Base-by-base conservation (phyloP, 2,329 filamentous ascomycete species). In the Teratosphaeriaceae sp. region DNA sequence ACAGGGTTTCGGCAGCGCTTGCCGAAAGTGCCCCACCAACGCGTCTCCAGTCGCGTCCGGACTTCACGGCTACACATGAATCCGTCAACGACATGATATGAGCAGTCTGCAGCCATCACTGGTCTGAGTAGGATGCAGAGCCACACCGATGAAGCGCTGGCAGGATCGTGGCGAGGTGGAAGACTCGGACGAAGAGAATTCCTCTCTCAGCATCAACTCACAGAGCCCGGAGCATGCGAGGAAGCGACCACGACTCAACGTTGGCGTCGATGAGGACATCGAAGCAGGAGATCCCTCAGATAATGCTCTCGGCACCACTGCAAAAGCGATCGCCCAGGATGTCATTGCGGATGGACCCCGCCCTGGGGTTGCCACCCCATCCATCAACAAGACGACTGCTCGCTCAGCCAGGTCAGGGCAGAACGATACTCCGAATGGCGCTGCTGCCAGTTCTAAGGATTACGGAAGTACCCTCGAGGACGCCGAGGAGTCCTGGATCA, bases 111-210 rank as follows among this genome's bases (percentile, higher is more conserved):
- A 26, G 35, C 19, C 18, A 12, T 12, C 13, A 29, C 5, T n/a
- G 19, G 9, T 12, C 16, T 7, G 15, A 39, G 5, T 22, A 48
- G 21, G 20, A 59, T 59, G 58, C 52, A 44, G 44, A 34, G 13
- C 20, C 20, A 45, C 42, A 48, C 56, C 58, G 66, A 74, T 73
- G 71, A 70, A 64, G 60, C 60, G 61, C 63, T 74, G 71, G 71
- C 65, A 68, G 53, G 60, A 65, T 53, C 65, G 60, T 59, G 70
- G 70, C 52, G 72, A 66, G 60, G 71, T 73, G 50, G 64, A 63
- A 60, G 71, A 73, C 58, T 73, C 71, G 46, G 71, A 74, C 62
- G 71, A 72, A 44, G 70, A 73, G 39, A 69, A 70, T n/a, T 37
- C 56, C 38, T 47, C 49, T 19, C 37, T 56, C 36, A 60, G 62